Percentiles rank a stretch among this genome's conserved stretches.
Conservation (phyloP, 2,329 filamentous ascomycete species). For the Tolypocladium guangdongense region DNA sequence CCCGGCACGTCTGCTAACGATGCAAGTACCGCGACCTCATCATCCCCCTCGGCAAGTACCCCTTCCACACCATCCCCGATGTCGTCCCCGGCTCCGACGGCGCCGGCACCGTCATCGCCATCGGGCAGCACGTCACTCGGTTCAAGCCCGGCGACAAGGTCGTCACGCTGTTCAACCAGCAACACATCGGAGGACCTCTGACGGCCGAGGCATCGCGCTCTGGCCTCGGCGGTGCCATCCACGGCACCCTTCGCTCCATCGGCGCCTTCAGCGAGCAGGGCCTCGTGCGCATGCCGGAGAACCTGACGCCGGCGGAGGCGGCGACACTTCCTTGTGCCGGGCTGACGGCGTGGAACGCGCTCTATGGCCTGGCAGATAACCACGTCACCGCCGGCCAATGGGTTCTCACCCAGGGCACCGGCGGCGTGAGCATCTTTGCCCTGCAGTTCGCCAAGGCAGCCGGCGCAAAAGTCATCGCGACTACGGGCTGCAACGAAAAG, state of each 20-base stretch:
- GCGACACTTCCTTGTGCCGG: slow-evolving; percentile 49
- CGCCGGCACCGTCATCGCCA: slow-evolving; percentile 40
- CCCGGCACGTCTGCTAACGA: not conserved
- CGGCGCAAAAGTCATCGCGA: slow-evolving; percentile 37
- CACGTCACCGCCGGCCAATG: slow-evolving; percentile 40
- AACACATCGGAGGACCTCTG: slow-evolving; percentile 35
- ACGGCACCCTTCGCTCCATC: slow-evolving; percentile 59
- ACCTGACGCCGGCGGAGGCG: slow-evolving; percentile 41
- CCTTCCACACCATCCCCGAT: slow-evolving; percentile 21
- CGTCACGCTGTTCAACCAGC: slow-evolving; percentile 51
- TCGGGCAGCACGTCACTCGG: slow-evolving; percentile 35
- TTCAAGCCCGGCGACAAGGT: slow-evolving; percentile 44
- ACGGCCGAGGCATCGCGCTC: slow-evolving; percentile 25
- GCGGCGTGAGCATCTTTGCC: slow-evolving; percentile 56
- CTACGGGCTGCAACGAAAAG: slow-evolving; percentile 35
- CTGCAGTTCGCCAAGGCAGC: slow-evolving; percentile 45
- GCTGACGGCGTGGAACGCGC: slow-evolving; percentile 55
- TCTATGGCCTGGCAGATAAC: slow-evolving; percentile 42
- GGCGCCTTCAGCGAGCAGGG: slow-evolving; percentile 58
- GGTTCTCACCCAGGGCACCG: slow-evolving; percentile 61
- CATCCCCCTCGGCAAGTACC: slow-evolving; percentile 31
- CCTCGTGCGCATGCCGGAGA: slow-evolving; percentile 50
- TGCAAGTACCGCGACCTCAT: slow-evolving; percentile 39
- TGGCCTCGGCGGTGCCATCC: slow-evolving; percentile 56
- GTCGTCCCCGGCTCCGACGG: slow-evolving; percentile 42